Percentiles rank a stretch among this genome's conserved stretches.
Evolutionary conservation across 1,284 basidiomycete species (phyloP).

Genomic region (Melampsora allii-populina): DNA sequence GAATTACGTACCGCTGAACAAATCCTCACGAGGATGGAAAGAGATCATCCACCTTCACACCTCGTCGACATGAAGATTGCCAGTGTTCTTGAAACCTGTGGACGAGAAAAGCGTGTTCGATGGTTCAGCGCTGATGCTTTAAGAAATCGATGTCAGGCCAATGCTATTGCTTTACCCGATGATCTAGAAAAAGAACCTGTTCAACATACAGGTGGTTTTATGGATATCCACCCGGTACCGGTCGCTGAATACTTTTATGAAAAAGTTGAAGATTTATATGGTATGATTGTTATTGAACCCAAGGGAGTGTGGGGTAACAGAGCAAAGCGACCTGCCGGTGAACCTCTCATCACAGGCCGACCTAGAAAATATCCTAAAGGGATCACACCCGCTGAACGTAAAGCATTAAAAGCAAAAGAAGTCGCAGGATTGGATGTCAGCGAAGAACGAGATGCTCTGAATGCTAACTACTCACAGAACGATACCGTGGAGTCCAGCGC

Average conservation of each 20-base stretch:
- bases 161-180: constrained; percentile 23
- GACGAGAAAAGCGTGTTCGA: constrained; percentile 72
- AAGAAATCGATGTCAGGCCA: constrained; percentile 18
- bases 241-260: constrained; percentile 26
- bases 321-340: constrained; percentile 5
- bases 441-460: neutral
- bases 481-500: too few species aligned
- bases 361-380: constrained; percentile 23
- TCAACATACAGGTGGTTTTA: constrained; percentile 7
- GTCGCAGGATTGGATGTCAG: neutral
- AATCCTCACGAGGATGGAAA: constrained; percentile 66
- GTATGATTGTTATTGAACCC: constrained; percentile 20
- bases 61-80: constrained; percentile 66
- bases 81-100: constrained; percentile 67
- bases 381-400: neutral
- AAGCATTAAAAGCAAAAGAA: neutral
- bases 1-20: constrained; percentile 74
- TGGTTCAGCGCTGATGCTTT: constrained; percentile 59
- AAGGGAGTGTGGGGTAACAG: constrained; percentile 29
- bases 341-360: neutral
- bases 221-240: constrained; percentile 22
- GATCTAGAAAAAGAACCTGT: constrained; percentile 5
- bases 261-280: constrained; percentile 21
- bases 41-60: constrained; percentile 63
- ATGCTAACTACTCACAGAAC: neutral